Percentiles rank a stretch among this genome's conserved stretches.
Conservation (phyloP, 1,284 basidiomycete species). For the Cronartium ribicola region DNA sequence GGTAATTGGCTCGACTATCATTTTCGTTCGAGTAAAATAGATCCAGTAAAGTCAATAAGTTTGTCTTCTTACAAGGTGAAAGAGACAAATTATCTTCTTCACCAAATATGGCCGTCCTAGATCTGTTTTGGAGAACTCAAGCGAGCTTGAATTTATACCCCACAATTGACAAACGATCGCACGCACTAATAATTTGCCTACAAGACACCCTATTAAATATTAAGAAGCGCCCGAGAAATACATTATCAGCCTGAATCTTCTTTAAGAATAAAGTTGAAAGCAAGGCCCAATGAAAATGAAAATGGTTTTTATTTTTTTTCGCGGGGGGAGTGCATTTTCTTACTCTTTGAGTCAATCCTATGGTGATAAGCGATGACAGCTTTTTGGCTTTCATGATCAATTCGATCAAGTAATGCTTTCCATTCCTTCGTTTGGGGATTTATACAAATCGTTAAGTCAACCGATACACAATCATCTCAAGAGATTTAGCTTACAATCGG, state of each 20-base stretch:
- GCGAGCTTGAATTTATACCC: slow-evolving; percentile 1
- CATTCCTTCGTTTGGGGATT: not conserved
- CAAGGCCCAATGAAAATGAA: too few relatives aligned
- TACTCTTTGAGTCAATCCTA: slow-evolving; percentile 10
- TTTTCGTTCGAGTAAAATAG: not conserved
- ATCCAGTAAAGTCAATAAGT: not conserved
- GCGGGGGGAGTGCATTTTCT: not conserved
- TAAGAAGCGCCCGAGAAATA: not conserved
- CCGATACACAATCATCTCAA: not conserved
- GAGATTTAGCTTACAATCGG: not conserved
- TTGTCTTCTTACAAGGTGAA: not conserved
- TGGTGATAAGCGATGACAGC: not conserved
- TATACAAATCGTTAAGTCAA: not conserved
- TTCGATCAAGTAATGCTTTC: not conserved
- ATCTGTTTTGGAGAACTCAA: slow-evolving; percentile 13
- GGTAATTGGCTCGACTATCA: slow-evolving; percentile 22
- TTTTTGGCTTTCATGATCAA: not conserved
- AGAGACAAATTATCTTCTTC: not conserved
- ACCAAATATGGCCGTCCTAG: slow-evolving; percentile 33
- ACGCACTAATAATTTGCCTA: slow-evolving; percentile 31
- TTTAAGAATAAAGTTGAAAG: too few relatives aligned
- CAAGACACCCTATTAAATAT: slow-evolving; percentile 18
- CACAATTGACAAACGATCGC: slow-evolving; percentile 19
- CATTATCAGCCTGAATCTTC: too few relatives aligned
- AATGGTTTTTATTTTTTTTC: too few relatives aligned